A percentile compares a stretch with the other conserved stretches of the same genome.
These are phyloP conservation scores for Pisolithus microcarpus DNA, from an alignment of 768 basidiomycete genomes.

Conservation along the genomic window DNA sequence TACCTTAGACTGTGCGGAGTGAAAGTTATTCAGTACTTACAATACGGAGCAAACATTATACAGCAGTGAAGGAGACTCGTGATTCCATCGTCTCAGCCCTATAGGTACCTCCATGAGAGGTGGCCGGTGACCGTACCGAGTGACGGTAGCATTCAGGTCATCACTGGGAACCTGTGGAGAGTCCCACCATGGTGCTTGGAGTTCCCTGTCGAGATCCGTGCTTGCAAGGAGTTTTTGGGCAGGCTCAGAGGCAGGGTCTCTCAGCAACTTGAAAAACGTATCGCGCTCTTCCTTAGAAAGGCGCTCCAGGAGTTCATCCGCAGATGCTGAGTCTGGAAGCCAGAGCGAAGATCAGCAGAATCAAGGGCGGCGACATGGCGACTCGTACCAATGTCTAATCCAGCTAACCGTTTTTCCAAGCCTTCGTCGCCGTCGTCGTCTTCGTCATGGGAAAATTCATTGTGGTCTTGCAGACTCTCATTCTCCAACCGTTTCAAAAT, in stretches of 20 bases:
- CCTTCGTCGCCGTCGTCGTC: conserved; percentile 36
- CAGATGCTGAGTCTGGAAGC: conserved; percentile 43
- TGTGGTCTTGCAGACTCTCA: conserved; percentile 37
- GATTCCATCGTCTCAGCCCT: conserved; percentile 34
- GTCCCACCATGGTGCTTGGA: conserved; percentile 71
- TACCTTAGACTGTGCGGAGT: neutral
- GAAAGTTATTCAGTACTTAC: conserved; percentile 36
- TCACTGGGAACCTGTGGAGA: conserved; percentile 8
- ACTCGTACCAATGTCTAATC: conserved; percentile 55
- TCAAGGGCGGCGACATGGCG: neutral
- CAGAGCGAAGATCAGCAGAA: neutral
- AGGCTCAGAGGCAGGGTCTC: conserved; percentile 55
- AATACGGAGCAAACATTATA: conserved; percentile 66
- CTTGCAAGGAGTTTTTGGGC: conserved; percentile 55
- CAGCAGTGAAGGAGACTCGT: conserved; percentile 38
- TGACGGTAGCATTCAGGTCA: neutral
- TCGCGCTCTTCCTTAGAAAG: conserved; percentile 54
- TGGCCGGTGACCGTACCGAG: conserved; percentile 34
- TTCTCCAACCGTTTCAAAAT: conserved; percentile 70
- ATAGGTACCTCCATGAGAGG: conserved; percentile 40
- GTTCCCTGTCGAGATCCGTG: conserved; percentile 44
- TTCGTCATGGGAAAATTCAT: conserved; percentile 25
- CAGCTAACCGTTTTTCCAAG: conserved; percentile 44
- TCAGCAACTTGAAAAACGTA: conserved; percentile 51
- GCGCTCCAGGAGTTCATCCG: conserved; percentile 53